phyloP scores from a whole-genome alignment of 2,329 filamentous ascomycete genomes.

The Fusarium papillatum region DNA sequence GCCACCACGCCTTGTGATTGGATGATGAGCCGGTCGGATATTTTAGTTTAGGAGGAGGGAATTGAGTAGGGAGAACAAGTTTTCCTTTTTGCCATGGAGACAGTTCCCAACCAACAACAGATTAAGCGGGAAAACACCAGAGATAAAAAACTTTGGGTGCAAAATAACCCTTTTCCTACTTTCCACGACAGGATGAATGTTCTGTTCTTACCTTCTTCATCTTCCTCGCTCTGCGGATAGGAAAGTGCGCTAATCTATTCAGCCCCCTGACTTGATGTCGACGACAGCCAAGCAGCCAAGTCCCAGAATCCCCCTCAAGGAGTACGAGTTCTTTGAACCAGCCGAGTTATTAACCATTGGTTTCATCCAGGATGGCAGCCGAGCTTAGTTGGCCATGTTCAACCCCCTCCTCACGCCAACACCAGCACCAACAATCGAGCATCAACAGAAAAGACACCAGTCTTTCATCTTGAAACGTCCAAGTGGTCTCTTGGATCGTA shows the following conservation, averaged over 20 bases:
- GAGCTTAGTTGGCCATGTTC: not conserved
- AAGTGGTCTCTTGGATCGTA: not conserved
- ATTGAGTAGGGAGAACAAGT: too few relatives aligned
- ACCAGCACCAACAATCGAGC: not conserved
- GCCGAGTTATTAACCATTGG: too few relatives aligned
- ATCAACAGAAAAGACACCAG: not conserved
- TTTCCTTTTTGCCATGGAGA: too few relatives aligned
- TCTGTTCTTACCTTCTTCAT: not conserved
- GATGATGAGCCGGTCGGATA: not conserved
- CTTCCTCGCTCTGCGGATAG: not conserved
- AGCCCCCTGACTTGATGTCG: not conserved
- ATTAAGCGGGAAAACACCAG: not conserved
- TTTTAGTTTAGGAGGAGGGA: not conserved
- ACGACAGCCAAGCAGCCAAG: not conserved
- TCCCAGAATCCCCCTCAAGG: not conserved
- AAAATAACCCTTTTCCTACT: not conserved
- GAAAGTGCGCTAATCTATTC: not conserved
- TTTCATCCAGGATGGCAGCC: not conserved
- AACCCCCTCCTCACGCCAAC: not conserved
- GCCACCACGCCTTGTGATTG: conserved; percentile 40
- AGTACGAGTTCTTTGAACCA: not conserved
- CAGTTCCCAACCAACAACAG: not conserved
- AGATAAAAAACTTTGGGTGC: not conserved
- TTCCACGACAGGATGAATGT: not conserved
- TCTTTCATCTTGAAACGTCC: not conserved